phyloP scores from a whole-genome alignment of 2,329 filamentous ascomycete species.

The Fusarium sp. region DNA sequence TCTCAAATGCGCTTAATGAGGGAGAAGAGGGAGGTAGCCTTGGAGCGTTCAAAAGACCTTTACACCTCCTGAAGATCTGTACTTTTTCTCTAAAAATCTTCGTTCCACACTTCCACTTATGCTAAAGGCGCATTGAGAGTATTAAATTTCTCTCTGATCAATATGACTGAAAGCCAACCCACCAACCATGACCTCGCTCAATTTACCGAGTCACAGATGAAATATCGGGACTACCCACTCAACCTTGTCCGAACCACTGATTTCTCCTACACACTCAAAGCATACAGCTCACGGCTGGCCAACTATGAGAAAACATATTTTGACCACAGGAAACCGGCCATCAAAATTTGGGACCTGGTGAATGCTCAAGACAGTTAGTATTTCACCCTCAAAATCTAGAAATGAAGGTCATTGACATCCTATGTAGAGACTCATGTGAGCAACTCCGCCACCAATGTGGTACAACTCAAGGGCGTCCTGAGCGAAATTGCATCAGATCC shows the following conservation, averaged over 20 bases:
- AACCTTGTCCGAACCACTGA: constrained; percentile 15
- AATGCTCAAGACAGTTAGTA: constrained; percentile 9
- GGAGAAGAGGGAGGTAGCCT: too few relatives aligned
- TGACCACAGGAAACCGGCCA: neutral
- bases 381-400: neutral
- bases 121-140: too few relatives aligned
- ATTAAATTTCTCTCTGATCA: too few relatives aligned
- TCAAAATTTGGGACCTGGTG: constrained; percentile 10
- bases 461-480: neutral
- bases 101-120: too few relatives aligned
- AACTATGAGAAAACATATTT: too few relatives aligned
- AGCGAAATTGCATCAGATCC: constrained; percentile 2
- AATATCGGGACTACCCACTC: constrained; percentile 6
- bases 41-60: too few relatives aligned
- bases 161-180: too few relatives aligned
- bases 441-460: neutral
- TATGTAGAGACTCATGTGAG: neutral
- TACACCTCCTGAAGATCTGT: too few relatives aligned
- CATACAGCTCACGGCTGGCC: too few relatives aligned
- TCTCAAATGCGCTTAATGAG: too few relatives aligned
- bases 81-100: too few relatives aligned
- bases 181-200: neutral
- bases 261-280: constrained; percentile 1
- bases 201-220: neutral
- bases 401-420: neutral